phyloP scores from a whole-genome alignment of 2,329 filamentous ascomycete species.

The Calonectria naviculata region DNA sequence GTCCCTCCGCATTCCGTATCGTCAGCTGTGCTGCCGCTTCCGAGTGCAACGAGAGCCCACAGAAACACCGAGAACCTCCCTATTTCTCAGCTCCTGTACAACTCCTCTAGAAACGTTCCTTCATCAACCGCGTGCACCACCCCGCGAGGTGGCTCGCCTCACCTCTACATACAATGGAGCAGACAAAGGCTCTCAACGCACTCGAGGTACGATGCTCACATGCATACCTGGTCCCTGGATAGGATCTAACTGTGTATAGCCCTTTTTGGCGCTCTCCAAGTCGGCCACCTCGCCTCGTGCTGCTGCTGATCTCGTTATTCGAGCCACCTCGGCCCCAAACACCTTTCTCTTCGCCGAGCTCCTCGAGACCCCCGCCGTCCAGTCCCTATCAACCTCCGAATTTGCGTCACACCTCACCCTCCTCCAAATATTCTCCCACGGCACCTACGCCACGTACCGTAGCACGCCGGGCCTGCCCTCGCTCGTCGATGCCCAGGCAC shows the following conservation, averaged over 20 bases:
- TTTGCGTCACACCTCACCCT: conserved; percentile 73
- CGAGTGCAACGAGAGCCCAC: background rate
- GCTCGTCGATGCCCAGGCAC: conserved; percentile 77
- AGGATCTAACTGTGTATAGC: conserved; percentile 60
- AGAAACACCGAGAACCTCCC: background rate
- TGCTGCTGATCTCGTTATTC: conserved; percentile 85
- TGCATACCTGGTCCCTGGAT: background rate
- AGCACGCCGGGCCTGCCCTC: conserved; percentile 68
- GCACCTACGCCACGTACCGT: conserved; percentile 83
- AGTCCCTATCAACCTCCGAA: conserved; percentile 74
- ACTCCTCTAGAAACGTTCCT: background rate
- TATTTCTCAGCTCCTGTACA: background rate
- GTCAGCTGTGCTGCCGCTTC: background rate
- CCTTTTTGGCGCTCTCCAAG: conserved; percentile 91
- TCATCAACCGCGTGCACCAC: conserved; percentile 11
- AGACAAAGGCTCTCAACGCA: conserved; percentile 74
- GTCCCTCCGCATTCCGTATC: background rate
- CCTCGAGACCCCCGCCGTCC: conserved; percentile 83
- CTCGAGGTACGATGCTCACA: conserved; percentile 61
- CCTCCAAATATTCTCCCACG: conserved; percentile 92
- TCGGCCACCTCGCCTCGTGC: conserved; percentile 86
- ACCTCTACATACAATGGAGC: conserved; percentile 70
- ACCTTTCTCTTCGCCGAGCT: conserved; percentile 96
- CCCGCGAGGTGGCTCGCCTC: conserved; percentile 38
- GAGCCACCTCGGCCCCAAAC: conserved; percentile 89